Evolutionary conservation across 2,329 filamentous ascomycete species (phyloP).

Genomic region (Fusarium multiceps): DNA sequence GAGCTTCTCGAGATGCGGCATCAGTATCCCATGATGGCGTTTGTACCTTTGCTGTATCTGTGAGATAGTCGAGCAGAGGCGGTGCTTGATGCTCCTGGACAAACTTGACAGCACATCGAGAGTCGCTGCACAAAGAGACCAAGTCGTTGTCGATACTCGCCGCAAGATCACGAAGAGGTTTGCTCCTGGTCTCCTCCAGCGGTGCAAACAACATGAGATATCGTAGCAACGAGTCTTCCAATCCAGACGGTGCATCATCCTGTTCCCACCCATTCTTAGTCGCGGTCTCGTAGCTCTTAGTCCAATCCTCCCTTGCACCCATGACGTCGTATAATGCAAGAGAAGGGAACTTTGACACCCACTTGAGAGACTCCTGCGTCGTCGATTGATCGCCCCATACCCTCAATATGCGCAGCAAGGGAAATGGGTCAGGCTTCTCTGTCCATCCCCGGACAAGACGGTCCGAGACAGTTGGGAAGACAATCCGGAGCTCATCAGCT

Average conservation of each 20-base stretch:
- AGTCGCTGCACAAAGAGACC: constrained; percentile 49
- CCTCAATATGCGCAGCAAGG: constrained; percentile 58
- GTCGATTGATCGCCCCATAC: constrained; percentile 57
- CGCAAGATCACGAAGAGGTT: constrained; percentile 45
- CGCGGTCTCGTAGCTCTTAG: constrained; percentile 38
- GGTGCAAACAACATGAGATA: constrained; percentile 53
- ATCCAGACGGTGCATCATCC: constrained; percentile 38
- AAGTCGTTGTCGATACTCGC: constrained; percentile 52
- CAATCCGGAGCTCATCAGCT: constrained; percentile 40
- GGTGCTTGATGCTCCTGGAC: constrained; percentile 48
- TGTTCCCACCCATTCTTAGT: constrained; percentile 51
- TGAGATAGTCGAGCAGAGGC: constrained; percentile 50
- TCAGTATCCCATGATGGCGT: constrained; percentile 48
- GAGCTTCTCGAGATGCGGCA: constrained; percentile 44
- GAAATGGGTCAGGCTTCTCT: constrained; percentile 56
- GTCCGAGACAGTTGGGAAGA: constrained; percentile 57
- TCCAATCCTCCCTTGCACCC: constrained; percentile 53
- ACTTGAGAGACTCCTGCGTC: constrained; percentile 55
- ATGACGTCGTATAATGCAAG: constrained; percentile 59
- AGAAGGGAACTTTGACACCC: constrained; percentile 56
- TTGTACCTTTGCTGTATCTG: constrained; percentile 48
- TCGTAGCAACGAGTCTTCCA: constrained; percentile 50
- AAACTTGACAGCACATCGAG: constrained; percentile 49
- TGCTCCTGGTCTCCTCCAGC: constrained; percentile 40
- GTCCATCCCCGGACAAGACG: constrained; percentile 60